These are phyloP conservation scores for Collybia mongolica DNA, from an alignment of 768 basidiomycete species.

Conservation along the genomic window DNA sequence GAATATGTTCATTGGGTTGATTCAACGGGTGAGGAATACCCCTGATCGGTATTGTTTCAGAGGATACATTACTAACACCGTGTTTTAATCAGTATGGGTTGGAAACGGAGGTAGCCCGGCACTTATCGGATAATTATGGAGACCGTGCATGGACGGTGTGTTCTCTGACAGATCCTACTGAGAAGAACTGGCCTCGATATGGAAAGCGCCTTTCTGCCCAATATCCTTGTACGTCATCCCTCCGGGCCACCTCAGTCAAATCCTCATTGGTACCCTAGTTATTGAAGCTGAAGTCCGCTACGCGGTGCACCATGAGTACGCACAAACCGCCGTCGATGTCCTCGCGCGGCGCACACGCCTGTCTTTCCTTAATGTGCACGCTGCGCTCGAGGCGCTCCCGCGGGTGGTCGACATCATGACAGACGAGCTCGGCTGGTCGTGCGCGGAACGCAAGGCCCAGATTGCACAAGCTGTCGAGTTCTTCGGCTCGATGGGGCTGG, in stretches of 20 bases:
- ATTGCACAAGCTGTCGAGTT: conserved; percentile 59
- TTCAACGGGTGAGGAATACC: conserved; percentile 70
- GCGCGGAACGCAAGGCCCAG: conserved; percentile 56
- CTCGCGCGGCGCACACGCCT: conserved; percentile 90
- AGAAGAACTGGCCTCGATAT: conserved; percentile 82
- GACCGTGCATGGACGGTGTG: conserved; percentile 97
- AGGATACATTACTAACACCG: not conserved
- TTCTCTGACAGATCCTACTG: conserved; percentile 74
- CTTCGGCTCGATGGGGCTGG: conserved; percentile 84
- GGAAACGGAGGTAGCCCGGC: conserved; percentile 89
- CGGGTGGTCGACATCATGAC: conserved; percentile 91
- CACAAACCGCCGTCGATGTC: conserved; percentile 88
- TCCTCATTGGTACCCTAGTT: conserved; percentile 35
- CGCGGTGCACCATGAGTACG: conserved; percentile 88
- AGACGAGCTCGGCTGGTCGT: conserved; percentile 78
- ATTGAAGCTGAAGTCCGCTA: conserved; percentile 94
- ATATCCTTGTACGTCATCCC: conserved; percentile 66
- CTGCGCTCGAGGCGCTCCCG: conserved; percentile 82
- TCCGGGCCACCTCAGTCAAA: not conserved
- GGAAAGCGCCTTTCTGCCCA: conserved; percentile 67
- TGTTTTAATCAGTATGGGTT: conserved; percentile 66
- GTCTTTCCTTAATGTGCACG: conserved; percentile 88
- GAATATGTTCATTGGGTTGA: conserved; percentile 96
- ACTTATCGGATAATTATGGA: conserved; percentile 92
- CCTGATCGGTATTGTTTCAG: not conserved